Base-by-base conservation (phyloP, 2,329 filamentous ascomycete species). In the Epichloe uncinata region DNA sequence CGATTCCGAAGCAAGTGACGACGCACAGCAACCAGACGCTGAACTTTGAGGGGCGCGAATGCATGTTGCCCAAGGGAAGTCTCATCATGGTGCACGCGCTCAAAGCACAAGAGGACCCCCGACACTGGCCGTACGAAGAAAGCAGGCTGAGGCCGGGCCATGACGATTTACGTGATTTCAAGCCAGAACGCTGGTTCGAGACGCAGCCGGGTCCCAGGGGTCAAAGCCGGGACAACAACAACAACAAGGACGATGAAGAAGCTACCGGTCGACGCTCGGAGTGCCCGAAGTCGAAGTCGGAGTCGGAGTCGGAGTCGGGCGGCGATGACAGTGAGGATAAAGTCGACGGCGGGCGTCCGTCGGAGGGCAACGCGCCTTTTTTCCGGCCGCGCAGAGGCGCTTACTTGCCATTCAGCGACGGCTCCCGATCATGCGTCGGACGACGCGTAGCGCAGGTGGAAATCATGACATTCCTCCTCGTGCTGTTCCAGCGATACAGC, bases 161-260 rank as follows among this genome's bases (percentile, higher is more conserved):
- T 16, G 66, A 77, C 46, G 84, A 90, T 57, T 65, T 86, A 1
- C 72, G 82, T 48, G 77, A 84, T 51, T 91, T 82, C 64, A 70
- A 79, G 45, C 85, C 86, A 0, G 82, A 87, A 63, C 75, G 86
- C 42, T 90, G 87, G 86, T 77, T 87, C 54, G 66, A 69, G 20
- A 60, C 33, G 57, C 12, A 49, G 57, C 5, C 55, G 33, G 54
- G 54, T 54, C 22, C 49, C 42, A 30, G 53, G 48, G 12, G 47
- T 48, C 33, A 33, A n/a, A 22, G 16, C 9, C 40, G n/a, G 7
- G 61, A 6, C 22, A 26, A 8, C 6, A 2, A 60, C 20, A 58
- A n/a, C n/a, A n/a, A n/a, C n/a, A 48, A 44, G 13, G 16, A 16
- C 20, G 22, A 20, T 11, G 15, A 5, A 5, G 18, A 5, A 22